Conservation (phyloP, 139 green algal species). For the Micromonas pusilla region DNA sequence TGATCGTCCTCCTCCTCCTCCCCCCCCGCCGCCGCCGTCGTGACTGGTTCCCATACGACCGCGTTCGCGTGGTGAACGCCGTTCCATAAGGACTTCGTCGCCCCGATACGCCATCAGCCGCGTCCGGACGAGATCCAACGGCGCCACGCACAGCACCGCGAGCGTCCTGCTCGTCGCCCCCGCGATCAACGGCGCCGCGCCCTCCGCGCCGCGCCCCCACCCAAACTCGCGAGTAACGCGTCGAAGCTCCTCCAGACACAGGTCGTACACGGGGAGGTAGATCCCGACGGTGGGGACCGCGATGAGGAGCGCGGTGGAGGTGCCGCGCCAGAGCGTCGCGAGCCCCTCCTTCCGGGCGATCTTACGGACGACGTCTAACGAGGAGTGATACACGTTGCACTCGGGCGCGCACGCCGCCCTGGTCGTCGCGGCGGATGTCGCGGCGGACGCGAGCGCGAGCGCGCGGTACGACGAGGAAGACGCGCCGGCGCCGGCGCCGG, state of each 20-base stretch:
- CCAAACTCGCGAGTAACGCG: background rate
- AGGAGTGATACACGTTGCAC: background rate
- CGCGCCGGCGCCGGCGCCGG: background rate
- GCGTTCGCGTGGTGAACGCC: background rate
- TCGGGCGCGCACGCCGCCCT: background rate
- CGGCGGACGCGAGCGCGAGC: background rate
- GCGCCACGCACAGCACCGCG: conserved; percentile 14
- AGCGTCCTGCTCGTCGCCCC: conserved; percentile 1
- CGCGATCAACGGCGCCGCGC: background rate
- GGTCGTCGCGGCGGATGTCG: background rate
- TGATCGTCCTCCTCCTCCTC: background rate
- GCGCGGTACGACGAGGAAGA: background rate
- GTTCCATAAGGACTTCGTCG: background rate
- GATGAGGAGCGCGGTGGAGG: conserved; percentile 4
- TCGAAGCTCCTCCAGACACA: background rate
- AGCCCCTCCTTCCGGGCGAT: background rate
- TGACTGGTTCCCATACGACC: background rate
- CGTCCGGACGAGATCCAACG: conserved; percentile 10
- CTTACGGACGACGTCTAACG: conserved; percentile 3
- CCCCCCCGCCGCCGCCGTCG: background rate
- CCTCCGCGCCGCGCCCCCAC: background rate
- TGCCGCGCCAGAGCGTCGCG: background rate
- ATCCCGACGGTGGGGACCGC: conserved; percentile 5
- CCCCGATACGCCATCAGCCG: background rate
- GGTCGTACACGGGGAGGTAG: conserved; percentile 23